Base-by-base conservation (phyloP, 1,139 yeast genomes). In the Zygotorulaspora mrakii region DNA sequence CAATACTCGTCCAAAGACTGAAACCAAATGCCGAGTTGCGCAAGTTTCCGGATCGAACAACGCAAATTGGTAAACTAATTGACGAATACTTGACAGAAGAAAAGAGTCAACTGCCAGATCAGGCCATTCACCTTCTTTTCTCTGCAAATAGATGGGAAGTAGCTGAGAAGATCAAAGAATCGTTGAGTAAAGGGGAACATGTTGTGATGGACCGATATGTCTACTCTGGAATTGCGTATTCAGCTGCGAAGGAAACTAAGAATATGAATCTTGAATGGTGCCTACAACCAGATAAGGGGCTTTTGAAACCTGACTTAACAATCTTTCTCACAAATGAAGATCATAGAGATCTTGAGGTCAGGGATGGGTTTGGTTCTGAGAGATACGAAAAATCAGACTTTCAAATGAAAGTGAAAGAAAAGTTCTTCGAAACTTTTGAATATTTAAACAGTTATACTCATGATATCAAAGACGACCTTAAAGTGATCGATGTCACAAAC, bases 141-240 rank as follows among this genome's bases (percentile, higher is more conserved):
- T 79, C 89, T 53, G 96, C 98, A 2, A 94, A 94, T 57, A 66
- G 99, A 49, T 94, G 98, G 98, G 98, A 91, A 63, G 59, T 77
- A 23, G 73, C 72, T 4, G 62, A 69, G 1, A 60, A 63, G n/a
- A 76, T 94, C 4, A 55, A 64, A 7, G 45, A 59, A 1, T 59
- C 67, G 12, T 62, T 89, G 27, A 56, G 67, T 1, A 48, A 58
- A 0, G 96, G 96, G 0, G 58, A 61, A 5, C 70, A 71, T 38
- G 74, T 91, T 1, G 71, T 94, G 0, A 62, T 88, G 45, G 99
- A 94, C 59, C 68, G 99, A 48, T 94, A 91, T 58, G 82, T 85
- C 5, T 91, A 85, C 59, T 87, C 96, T 0, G 98, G 99, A 0
- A 77, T 88, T 11, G 96, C 96, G 3, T 94, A 89, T 58, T 82